phyloP scores from a whole-genome alignment of 164 flowering plant genomes.

The Macadamia tetraphylla region DNA sequence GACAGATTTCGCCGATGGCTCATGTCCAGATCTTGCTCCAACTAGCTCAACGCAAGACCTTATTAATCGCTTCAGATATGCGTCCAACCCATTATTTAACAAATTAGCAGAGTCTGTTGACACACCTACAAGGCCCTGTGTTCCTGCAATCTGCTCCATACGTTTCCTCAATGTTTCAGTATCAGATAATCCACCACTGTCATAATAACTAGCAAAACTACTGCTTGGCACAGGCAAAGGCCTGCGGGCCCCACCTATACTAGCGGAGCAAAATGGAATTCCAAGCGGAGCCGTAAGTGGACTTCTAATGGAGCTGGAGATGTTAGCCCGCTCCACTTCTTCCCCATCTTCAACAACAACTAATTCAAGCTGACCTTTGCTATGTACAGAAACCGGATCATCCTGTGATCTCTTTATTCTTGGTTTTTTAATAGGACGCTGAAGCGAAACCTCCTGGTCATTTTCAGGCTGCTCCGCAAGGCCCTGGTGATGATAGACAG shows the following conservation, averaged over 20 bases:
- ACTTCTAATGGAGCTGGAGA: slow-evolving; percentile 32
- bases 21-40: slow-evolving; percentile 51
- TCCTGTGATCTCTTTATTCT: slow-evolving; percentile 25
- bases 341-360: slow-evolving; percentile 42
- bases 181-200: slow-evolving; percentile 55
- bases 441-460: slow-evolving; percentile 34
- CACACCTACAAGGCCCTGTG: slow-evolving; percentile 78
- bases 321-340: slow-evolving; percentile 35
- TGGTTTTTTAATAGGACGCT: slow-evolving; percentile 24
- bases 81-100: slow-evolving; percentile 70
- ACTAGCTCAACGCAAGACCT: slow-evolving; percentile 70
- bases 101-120: slow-evolving; percentile 71
- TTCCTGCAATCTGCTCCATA: slow-evolving; percentile 82
- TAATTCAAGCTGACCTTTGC: slow-evolving; percentile 31
- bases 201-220: slow-evolving; percentile 32
- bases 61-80: slow-evolving; percentile 74
- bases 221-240: slow-evolving; percentile 31
- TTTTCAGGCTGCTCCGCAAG: slow-evolving; percentile 47
- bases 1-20: slow-evolving; percentile 29
- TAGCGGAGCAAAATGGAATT: slow-evolving; percentile 68
- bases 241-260: slow-evolving; percentile 82
- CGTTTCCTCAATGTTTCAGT: slow-evolving; percentile 62
- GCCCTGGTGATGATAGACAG: slow-evolving; percentile 46
- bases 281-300: slow-evolving; percentile 87
- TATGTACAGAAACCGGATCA: slow-evolving; percentile 28